These are phyloP conservation scores for Malus orientalis DNA, from an alignment of 306 rosid genomes.

Conservation along the genomic window DNA sequence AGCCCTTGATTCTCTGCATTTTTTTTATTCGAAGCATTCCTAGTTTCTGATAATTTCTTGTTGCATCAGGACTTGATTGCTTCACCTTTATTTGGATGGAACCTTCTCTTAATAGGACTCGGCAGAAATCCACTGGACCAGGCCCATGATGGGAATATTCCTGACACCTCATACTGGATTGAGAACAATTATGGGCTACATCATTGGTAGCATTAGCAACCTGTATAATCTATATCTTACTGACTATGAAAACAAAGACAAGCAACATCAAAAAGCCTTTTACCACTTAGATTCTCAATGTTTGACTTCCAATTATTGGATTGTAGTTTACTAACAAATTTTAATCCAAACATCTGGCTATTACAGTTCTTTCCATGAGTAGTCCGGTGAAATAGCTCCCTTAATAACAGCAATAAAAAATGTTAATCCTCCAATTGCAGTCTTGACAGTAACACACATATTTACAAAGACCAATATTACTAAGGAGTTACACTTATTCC, in stretches of 20 bases:
- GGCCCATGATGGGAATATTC: too few relatives aligned
- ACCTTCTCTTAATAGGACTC: too few relatives aligned
- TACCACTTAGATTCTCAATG: background rate
- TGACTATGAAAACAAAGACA: background rate
- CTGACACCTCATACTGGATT: too few relatives aligned
- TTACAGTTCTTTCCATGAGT: background rate
- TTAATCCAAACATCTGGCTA: background rate
- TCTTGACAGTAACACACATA: background rate
- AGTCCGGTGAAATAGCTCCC: background rate
- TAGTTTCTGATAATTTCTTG: too few relatives aligned
- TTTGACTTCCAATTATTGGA: background rate
- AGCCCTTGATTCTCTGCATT: too few relatives aligned
- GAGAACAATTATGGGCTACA: conserved; percentile 21
- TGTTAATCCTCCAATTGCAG: background rate
- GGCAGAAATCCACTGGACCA: too few relatives aligned
- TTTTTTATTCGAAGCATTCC: too few relatives aligned
- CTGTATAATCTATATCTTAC: conserved; percentile 25
- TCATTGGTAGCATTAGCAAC: conserved; percentile 96
- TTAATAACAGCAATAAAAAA: background rate
- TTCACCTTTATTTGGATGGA: too few relatives aligned
- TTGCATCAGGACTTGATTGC: too few relatives aligned
- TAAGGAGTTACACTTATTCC: background rate
- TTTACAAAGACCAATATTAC: background rate
- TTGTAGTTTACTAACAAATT: background rate
- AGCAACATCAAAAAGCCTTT: background rate